phyloP scores from a whole-genome alignment of 352 stramenopile species.

The Globisporangium parvum region DNA sequence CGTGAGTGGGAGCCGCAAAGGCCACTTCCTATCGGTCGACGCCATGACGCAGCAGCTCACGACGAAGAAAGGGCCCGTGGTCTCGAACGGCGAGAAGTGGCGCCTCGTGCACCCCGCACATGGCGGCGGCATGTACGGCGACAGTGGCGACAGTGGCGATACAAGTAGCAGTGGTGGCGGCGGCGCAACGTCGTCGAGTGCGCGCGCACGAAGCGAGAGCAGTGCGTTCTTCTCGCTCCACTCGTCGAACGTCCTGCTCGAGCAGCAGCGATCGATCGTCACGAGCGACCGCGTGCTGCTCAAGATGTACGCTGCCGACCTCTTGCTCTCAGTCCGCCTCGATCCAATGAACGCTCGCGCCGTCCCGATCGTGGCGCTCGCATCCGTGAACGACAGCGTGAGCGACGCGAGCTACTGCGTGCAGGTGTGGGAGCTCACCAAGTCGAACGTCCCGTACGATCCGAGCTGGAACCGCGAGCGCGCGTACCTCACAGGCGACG shows the following conservation, averaged over 20 bases:
- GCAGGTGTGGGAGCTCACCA: slow-evolving; percentile 83
- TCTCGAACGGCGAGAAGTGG: slow-evolving; percentile 80
- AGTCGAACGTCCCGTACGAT: slow-evolving; percentile 82
- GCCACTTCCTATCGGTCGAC: slow-evolving; percentile 73
- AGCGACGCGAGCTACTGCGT: slow-evolving; percentile 31
- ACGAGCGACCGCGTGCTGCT: slow-evolving; percentile 76
- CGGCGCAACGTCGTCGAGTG: background rate
- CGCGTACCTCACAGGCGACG: slow-evolving; percentile 69
- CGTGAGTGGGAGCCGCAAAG: slow-evolving; percentile 52
- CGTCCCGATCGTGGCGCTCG: slow-evolving; percentile 29
- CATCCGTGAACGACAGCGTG: slow-evolving; percentile 35
- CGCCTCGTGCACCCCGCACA: slow-evolving; percentile 49
- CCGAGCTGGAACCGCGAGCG: slow-evolving; percentile 80
- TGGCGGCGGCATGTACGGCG: slow-evolving; percentile 17
- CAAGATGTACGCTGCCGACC: slow-evolving; percentile 54
- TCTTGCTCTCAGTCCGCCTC: slow-evolving; percentile 38
- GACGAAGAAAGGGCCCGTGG: slow-evolving; percentile 68
- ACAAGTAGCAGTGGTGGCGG: background rate
- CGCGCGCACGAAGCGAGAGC: slow-evolving; percentile 4
- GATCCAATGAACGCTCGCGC: slow-evolving; percentile 25
- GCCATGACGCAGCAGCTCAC: slow-evolving; percentile 42
- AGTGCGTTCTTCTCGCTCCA: slow-evolving; percentile 36
- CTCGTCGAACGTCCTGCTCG: slow-evolving; percentile 36
- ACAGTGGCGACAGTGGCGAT: background rate
- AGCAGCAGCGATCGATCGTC: slow-evolving; percentile 49